Conservation (phyloP, 768 basidiomycete genomes). For the Imleria badia region DNA sequence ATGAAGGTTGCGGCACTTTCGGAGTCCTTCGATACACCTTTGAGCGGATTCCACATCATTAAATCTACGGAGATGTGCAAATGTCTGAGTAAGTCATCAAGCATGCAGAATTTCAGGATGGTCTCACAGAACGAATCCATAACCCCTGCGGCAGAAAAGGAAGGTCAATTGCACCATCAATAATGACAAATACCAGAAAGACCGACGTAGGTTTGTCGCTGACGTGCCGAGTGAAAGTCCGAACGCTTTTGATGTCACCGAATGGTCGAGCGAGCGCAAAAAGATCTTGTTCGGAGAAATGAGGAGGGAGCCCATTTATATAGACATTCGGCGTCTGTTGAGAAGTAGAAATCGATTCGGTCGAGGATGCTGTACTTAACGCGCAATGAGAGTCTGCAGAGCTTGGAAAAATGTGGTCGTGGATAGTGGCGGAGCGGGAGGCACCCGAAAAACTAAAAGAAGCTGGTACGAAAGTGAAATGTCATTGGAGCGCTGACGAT, state of each 20-base stretch:
- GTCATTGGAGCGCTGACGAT: background rate
- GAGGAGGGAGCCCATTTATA: constrained; percentile 83
- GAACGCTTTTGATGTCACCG: constrained; percentile 71
- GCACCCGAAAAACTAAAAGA: constrained; percentile 27
- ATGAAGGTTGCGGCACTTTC: constrained; percentile 74
- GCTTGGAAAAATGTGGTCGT: constrained; percentile 10
- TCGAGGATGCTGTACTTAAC: constrained; percentile 12
- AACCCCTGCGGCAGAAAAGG: constrained; percentile 51
- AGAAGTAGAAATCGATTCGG: constrained; percentile 14
- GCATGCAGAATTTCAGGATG: background rate
- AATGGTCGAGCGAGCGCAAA: constrained; percentile 70
- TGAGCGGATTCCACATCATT: constrained; percentile 65
- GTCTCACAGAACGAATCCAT: constrained; percentile 78
- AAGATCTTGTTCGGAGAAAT: constrained; percentile 79
- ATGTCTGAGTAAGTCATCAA: background rate
- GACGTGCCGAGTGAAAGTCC: constrained; percentile 82
- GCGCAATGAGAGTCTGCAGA: constrained; percentile 13
- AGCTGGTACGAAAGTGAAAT: constrained; percentile 9
- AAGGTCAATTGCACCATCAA: background rate
- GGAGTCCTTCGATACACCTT: constrained; percentile 67
- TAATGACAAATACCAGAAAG: constrained; percentile 10
- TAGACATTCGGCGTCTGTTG: constrained; percentile 73
- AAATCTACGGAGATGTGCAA: constrained; percentile 48
- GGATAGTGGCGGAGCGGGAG: constrained; percentile 9
- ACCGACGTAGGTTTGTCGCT: constrained; percentile 61